Conservation (phyloP, 371 early-diverging fungal species). For the Saksenaea oblongispora region DNA sequence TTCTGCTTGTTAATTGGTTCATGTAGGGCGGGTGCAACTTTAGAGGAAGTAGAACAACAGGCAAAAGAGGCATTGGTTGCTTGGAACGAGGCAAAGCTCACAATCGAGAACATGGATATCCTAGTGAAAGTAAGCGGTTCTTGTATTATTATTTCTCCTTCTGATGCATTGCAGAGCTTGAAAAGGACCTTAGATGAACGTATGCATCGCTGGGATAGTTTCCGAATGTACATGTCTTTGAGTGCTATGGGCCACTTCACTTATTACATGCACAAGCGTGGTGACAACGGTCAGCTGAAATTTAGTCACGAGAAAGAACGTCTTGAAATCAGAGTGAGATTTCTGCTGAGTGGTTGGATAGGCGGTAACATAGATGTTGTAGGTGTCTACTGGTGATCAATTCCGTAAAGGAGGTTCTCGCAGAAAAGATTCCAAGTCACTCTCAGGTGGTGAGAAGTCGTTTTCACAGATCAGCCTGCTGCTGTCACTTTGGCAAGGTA, state of each 20-base stretch:
- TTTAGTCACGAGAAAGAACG: slow-evolving; percentile 78
- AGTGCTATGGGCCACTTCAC: slow-evolving; percentile 75
- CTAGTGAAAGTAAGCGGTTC: slow-evolving; percentile 45
- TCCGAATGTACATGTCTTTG: slow-evolving; percentile 72
- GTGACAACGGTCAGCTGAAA: slow-evolving; percentile 84
- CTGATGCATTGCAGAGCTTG: slow-evolving; percentile 37
- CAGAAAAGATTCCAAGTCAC: slow-evolving; percentile 85
- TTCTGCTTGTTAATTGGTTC: background rate
- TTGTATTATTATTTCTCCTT: background rate
- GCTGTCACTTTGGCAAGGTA: slow-evolving; percentile 95
- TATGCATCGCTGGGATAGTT: slow-evolving; percentile 61
- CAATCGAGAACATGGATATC: slow-evolving; percentile 50
- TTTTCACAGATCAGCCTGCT: slow-evolving; percentile 97
- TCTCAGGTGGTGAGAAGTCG: slow-evolving; percentile 99
- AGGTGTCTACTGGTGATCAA: slow-evolving; percentile 50
- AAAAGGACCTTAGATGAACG: slow-evolving; percentile 61
- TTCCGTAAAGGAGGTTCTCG: slow-evolving; percentile 37
- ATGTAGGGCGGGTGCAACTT: slow-evolving; percentile 24
- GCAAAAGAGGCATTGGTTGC: slow-evolving; percentile 46
- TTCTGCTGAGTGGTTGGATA: background rate
- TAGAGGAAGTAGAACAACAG: slow-evolving; percentile 61
- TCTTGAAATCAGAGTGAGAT: slow-evolving; percentile 70
- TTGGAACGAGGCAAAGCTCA: slow-evolving; percentile 60
- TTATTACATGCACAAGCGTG: slow-evolving; percentile 76
- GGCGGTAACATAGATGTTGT: background rate